Percentiles rank a stretch among this genome's conserved stretches.
phyloP scores from a whole-genome alignment of 2,329 filamentous ascomycete genomes.

The Chrysoporthe deuterocubensis region DNA sequence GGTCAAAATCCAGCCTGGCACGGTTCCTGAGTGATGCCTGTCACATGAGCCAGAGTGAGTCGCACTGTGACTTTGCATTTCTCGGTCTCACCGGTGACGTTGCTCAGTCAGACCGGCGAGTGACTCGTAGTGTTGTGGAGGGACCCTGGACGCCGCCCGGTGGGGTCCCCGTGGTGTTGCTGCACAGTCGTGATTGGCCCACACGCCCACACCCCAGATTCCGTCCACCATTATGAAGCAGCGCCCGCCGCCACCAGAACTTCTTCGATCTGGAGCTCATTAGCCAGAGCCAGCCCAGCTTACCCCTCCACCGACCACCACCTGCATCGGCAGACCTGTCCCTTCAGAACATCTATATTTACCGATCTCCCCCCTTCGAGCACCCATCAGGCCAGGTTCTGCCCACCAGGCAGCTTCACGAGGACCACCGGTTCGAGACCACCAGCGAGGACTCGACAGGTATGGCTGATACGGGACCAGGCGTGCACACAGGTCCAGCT shows the following conservation, averaged over 20 bases:
- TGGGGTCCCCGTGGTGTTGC: not conserved
- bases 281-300: constrained; percentile 4
- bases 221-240: constrained; percentile 10
- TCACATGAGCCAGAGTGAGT: no score
- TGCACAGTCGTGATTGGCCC: constrained; percentile 11
- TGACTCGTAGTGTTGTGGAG: constrained; percentile 8
- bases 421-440: not conserved
- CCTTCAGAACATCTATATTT: not conserved
- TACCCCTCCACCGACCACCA: not conserved
- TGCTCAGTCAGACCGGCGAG: constrained; percentile 8
- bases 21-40: not conserved
- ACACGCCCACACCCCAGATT: constrained; percentile 12
- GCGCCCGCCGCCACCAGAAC: constrained; percentile 1
- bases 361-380: not conserved
- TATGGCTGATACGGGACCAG: constrained; percentile 26
- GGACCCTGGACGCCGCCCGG: not conserved
- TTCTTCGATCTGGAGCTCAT: not conserved
- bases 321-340: not conserved
- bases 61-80: not conserved
- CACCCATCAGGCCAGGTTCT: not conserved
- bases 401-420: not conserved
- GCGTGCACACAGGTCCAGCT: constrained; percentile 31
- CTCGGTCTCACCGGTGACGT: not conserved
- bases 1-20: not conserved
- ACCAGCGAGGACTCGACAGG: not conserved